A percentile compares a stretch with the other conserved stretches of the same genome.
Evolutionary conservation across 805 yeast species (phyloP).

Genomic region (Clavispora fructus): DNA sequence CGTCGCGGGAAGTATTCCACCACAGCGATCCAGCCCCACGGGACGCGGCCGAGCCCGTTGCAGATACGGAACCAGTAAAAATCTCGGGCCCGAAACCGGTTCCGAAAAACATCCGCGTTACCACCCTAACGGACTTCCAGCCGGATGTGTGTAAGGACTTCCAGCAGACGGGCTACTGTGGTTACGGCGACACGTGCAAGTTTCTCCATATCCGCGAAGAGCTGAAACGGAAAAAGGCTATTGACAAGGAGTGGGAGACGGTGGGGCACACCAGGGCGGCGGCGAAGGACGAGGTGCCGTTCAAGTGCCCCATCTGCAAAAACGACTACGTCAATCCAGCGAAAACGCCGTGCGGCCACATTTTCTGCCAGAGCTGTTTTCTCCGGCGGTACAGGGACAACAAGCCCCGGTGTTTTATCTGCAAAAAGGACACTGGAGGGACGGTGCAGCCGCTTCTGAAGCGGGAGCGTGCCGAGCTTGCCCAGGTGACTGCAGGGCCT

Average conservation of each 20-base stretch:
- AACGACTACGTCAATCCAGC: constrained; percentile 51
- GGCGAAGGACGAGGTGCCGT: constrained; percentile 37
- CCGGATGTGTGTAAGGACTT: constrained; percentile 94
- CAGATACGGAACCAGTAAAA: background rate
- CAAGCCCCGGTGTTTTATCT: constrained; percentile 47
- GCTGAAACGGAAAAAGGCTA: constrained; percentile 63
- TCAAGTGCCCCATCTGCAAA: constrained; percentile 59
- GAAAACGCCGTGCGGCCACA: constrained; percentile 56
- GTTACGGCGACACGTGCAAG: constrained; percentile 96
- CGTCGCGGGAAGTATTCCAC: background rate
- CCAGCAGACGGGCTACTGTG: constrained; percentile 88
- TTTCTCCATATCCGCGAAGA: constrained; percentile 89
- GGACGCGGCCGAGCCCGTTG: background rate
- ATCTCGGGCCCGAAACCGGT: constrained; percentile 22
- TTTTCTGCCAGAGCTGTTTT: constrained; percentile 62
- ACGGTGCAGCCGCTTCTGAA: constrained; percentile 45
- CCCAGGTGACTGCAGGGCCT: too few species aligned
- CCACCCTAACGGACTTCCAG: constrained; percentile 77
- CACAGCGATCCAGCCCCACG: background rate
- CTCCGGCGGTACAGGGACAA: constrained; percentile 37
- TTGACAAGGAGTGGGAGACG: constrained; percentile 66
- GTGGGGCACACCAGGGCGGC: constrained; percentile 13
- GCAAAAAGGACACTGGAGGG: constrained; percentile 59
- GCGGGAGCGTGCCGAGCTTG: background rate
- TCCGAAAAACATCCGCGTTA: constrained; percentile 47